Evolutionary conservation across 2,329 filamentous ascomycete species (phyloP).

Genomic region (Penicillium sp.): DNA sequence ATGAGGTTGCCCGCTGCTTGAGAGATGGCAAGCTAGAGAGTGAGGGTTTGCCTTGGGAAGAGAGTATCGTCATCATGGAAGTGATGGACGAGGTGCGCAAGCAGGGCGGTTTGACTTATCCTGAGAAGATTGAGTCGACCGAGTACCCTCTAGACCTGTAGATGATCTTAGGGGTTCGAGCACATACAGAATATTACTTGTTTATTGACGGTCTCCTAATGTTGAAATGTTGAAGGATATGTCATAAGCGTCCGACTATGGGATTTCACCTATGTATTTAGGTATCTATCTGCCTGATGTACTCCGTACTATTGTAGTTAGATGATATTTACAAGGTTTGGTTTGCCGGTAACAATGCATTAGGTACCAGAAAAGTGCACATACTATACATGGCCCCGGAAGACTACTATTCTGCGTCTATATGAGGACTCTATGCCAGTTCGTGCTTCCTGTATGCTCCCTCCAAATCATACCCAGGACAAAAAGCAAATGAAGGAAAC

Average conservation of each 20-base stretch:
- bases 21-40: slow-evolving; percentile 75
- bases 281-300: too few species aligned
- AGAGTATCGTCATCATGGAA: slow-evolving; percentile 84
- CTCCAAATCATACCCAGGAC: slow-evolving; percentile 12
- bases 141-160: slow-evolving; percentile 49
- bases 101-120: slow-evolving; percentile 60
- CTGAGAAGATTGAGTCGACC: slow-evolving; percentile 61
- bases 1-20: slow-evolving; percentile 70
- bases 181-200: not conserved
- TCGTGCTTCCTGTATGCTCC: slow-evolving; percentile 12
- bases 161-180: not conserved
- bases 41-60: slow-evolving; percentile 62
- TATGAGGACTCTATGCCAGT: slow-evolving; percentile 19
- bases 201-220: not conserved
- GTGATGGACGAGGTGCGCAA: slow-evolving; percentile 65
- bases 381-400: slow-evolving; percentile 33
- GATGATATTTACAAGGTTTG: not conserved
- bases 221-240: not conserved
- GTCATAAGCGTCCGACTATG: too few species aligned
- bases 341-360: slow-evolving; percentile 15
- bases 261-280: too few species aligned
- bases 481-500: slow-evolving; percentile 11
- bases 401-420: slow-evolving; percentile 20
- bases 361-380: slow-evolving; percentile 20
- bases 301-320: not conserved